Conservation (phyloP, 306 rosid genomes). For the Rosa lucieae region DNA sequence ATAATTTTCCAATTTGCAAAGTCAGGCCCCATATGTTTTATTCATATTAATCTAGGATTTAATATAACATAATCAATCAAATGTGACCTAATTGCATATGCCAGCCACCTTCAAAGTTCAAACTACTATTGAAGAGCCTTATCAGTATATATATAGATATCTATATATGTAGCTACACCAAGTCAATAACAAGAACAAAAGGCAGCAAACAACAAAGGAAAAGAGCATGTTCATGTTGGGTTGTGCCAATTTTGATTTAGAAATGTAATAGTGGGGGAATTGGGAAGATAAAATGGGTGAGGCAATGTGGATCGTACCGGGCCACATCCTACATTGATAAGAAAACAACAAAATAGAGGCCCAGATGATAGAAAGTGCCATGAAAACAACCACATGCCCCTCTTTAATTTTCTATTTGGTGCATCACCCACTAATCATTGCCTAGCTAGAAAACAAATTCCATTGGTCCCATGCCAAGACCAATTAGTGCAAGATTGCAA, state of each 20-base stretch:
- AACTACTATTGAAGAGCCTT: not conserved
- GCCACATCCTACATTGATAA: conserved; percentile 41
- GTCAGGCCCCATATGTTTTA: not conserved
- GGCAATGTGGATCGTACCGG: conserved; percentile 60
- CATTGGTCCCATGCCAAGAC: conserved; percentile 47
- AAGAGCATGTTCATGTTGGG: not conserved
- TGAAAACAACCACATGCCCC: conserved; percentile 62
- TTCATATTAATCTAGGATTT: conserved; percentile 6
- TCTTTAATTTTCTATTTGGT: conserved; percentile 41
- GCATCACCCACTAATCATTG: conserved; percentile 80
- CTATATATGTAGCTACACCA: not conserved
- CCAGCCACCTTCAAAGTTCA: not conserved
- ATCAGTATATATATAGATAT: not conserved
- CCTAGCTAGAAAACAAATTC: conserved; percentile 54
- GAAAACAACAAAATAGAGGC: conserved; percentile 31
- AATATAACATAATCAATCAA: conserved; percentile 17
- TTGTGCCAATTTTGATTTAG: not conserved
- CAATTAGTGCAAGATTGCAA: conserved; percentile 39
- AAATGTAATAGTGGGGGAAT: not conserved
- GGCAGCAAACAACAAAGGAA: not conserved
- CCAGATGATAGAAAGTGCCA: conserved; percentile 49
- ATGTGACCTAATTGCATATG: conserved; percentile 1
- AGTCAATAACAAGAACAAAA: not conserved
- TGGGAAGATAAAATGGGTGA: conserved; percentile 6
- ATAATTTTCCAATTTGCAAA: conserved; percentile 7